Evolutionary conservation across 352 stramenopile genomes (phyloP).

Genomic region (Thalassiosira delicatula): DNA sequence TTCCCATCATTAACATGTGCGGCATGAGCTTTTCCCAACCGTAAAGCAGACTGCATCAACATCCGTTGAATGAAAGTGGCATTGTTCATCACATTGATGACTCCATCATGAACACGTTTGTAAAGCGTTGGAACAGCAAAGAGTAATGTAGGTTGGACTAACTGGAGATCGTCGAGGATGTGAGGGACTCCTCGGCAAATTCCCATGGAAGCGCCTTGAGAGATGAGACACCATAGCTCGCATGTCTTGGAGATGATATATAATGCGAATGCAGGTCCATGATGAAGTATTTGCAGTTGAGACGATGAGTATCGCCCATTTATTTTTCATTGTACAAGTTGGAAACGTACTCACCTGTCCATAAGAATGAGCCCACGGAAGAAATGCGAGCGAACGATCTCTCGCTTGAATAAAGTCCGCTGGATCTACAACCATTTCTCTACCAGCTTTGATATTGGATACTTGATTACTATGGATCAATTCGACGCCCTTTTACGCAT

Average conservation of each 20-base stretch:
- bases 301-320: no score
- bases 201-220: constrained; percentile 70
- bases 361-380: constrained; percentile 85
- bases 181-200: constrained; percentile 67
- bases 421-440: constrained; percentile 67
- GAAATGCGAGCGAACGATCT: constrained; percentile 80
- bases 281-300: no score
- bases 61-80: constrained; percentile 60
- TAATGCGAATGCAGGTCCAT: no score
- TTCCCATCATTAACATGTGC: constrained; percentile 5
- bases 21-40: constrained; percentile 65
- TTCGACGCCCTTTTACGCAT: constrained; percentile 85
- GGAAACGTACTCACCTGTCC: no score
- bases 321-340: no score
- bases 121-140: constrained; percentile 85
- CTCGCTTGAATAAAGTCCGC: constrained; percentile 59
- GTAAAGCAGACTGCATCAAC: constrained; percentile 68
- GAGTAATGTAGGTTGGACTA: constrained; percentile 80
- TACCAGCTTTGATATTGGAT: constrained; percentile 75
- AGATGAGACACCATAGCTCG: constrained; percentile 77
- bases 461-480: constrained; percentile 87
- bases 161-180: constrained; percentile 69
- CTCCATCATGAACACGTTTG: constrained; percentile 81
- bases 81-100: constrained; percentile 67
- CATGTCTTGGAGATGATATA: no score